A percentile compares a stretch with the other conserved stretches of the same genome.
Conservation (phyloP, 192 early-diverging fungal species). For the Blastocladiella britannica region DNA sequence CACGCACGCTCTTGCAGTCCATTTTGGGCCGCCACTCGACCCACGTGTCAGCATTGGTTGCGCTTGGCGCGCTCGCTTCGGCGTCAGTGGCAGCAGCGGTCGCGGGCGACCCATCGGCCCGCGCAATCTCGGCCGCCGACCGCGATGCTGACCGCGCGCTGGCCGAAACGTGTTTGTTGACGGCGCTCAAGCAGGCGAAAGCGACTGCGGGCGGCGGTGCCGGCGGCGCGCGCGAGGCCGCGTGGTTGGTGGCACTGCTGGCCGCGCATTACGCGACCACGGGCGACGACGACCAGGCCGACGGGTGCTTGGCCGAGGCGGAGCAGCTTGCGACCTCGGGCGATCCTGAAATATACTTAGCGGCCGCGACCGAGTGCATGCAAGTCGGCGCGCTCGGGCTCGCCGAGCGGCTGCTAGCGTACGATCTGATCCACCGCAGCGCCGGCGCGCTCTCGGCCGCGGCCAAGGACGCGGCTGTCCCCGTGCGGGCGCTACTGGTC, state of each 20-base stretch:
- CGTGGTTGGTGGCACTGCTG: neutral
- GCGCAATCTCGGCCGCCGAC: neutral
- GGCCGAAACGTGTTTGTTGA: neutral
- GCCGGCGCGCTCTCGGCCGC: too few species aligned
- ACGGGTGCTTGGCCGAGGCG: neutral
- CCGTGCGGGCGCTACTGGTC: neutral
- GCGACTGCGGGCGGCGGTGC: too few species aligned
- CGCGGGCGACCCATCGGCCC: too few species aligned
- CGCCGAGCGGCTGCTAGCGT: neutral
- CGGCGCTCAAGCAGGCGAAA: too few species aligned
- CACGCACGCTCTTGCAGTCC: neutral
- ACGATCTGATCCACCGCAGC: neutral
- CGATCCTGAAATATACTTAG: too few species aligned
- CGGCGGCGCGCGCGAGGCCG: too few species aligned
- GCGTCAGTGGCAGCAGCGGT: too few species aligned
- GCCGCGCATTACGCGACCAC: neutral
- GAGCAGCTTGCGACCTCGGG: neutral
- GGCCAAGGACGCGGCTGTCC: neutral
- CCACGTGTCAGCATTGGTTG: neutral
- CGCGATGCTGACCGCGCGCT: neutral
- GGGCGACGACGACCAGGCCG: neutral
- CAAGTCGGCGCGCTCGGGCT: neutral
- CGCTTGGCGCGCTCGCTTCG: neutral
- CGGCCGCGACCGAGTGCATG: neutral
- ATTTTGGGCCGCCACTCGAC: neutral